Percentiles rank a stretch among this genome's conserved stretches.
Evolutionary conservation across 2,329 filamentous ascomycete genomes (phyloP).

Genomic region (Venturia asperata): DNA sequence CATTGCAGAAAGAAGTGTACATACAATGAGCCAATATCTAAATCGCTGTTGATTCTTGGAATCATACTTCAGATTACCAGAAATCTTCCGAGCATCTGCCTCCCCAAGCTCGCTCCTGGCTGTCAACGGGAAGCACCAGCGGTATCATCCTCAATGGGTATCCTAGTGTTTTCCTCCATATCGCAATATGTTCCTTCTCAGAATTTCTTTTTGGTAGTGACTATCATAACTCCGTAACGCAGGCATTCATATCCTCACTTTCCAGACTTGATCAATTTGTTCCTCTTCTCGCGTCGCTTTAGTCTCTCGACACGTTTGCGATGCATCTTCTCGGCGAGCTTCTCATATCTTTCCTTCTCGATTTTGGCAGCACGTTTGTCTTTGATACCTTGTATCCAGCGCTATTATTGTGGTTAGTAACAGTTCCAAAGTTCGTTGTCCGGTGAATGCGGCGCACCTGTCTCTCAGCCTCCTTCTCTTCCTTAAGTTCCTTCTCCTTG

Average conservation of each 20-base stretch:
- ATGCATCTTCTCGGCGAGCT: constrained; percentile 97
- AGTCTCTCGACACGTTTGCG: constrained; percentile 86
- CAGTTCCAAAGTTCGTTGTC: background rate
- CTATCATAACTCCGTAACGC: background rate
- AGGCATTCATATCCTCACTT: background rate
- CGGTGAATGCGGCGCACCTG: constrained; percentile 50
- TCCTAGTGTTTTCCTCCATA: background rate
- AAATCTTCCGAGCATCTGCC: background rate
- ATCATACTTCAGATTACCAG: background rate
- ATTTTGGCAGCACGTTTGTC: constrained; percentile 83
- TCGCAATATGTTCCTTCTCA: background rate
- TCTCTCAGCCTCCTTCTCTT: constrained; percentile 85
- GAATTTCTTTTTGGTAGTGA: background rate
- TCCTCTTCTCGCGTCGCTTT: constrained; percentile 94
- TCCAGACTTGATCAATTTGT: constrained; percentile 59
- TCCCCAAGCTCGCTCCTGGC: background rate
- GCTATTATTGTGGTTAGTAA: constrained; percentile 42
- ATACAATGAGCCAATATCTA: background rate
- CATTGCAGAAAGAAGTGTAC: background rate
- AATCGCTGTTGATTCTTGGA: background rate
- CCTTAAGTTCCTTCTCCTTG: constrained; percentile 91
- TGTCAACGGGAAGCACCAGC: background rate
- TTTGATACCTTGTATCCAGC: constrained; percentile 69
- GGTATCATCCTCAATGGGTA: background rate
- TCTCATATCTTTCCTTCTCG: constrained; percentile 85